Base-by-base conservation (phyloP, 495 filamentous ascomycete genomes). In the Hypoxylon rickii region DNA sequence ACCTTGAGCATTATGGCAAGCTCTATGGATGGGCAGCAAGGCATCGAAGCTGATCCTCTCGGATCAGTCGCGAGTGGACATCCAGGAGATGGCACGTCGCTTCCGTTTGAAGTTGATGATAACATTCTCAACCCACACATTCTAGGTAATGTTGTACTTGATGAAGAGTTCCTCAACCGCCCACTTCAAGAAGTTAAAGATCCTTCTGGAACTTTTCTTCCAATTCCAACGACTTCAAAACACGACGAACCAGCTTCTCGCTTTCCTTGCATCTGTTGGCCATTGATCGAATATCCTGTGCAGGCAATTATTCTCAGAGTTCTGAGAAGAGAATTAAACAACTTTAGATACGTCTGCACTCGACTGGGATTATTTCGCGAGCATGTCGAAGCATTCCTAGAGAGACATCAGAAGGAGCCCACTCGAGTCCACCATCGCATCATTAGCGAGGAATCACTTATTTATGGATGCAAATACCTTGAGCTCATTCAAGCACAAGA, bases 301-400 rank as follows among this genome's bases (percentile, higher is more conserved):
- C 24, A 41, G 11, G 55, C 47, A 18, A 24, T 39, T n/a, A 50
- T 58, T 19, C 45, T 58, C 17, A 44, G 34, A 33, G 21, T n/a
- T 3, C 0, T 50, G 11, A 31, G 32, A 1, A 17, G 44, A 12
- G 11, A 15, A 3, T 17, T 57, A 17, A 26, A 18, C 3, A 43
- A 44, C 7, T 49, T 56, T n/a, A 8, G 38, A 16, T 10, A 5
- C 5, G 53, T 45, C 7, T 44, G 38, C 20, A 3, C 0, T 1
- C 10, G 15, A 12, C 53, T 56, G 5, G 3, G 18, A 10, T 22
- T 56, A 10, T 29, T 15, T 15, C 12, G 12, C 12, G 4, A 21
- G 17, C 29, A 56, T 13, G 21, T 38, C 18, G 10, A 21, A 6
- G 43, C 21, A 17, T 46, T 55, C 36, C 19, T 41, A 5, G 0